These are phyloP conservation scores for Fragaria iinumae DNA, from an alignment of 306 rosid genomes.

Conservation along the genomic window DNA sequence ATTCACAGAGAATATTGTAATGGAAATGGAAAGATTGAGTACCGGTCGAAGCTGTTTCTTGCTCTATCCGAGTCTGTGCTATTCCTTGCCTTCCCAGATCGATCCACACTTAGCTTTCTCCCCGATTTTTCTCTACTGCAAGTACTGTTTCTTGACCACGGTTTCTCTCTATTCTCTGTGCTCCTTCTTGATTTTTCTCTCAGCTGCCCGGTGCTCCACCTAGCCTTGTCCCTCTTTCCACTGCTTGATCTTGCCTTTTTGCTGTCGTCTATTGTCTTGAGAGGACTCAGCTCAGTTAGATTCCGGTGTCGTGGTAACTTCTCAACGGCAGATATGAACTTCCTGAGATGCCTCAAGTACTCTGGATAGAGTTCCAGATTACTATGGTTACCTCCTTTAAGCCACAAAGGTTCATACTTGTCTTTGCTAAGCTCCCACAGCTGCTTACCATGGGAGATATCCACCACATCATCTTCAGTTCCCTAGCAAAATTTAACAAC, in stretches of 20 bases:
- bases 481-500: conserved; percentile 39
- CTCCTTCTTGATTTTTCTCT: conserved; percentile 47
- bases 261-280: conserved; percentile 19
- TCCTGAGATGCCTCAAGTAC: conserved; percentile 59
- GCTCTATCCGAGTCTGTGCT: conserved; percentile 62
- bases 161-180: conserved; percentile 47
- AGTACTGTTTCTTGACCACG: conserved; percentile 35
- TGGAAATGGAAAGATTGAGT: conserved; percentile 10
- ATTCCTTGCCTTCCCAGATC: conserved; percentile 41
- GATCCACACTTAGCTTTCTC: conserved; percentile 44
- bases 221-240: conserved; percentile 36
- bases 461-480: conserved; percentile 72
- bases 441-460: conserved; percentile 64
- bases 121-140: conserved; percentile 51
- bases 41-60: conserved; percentile 71
- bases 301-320: conserved; percentile 33
- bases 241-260: conserved; percentile 44
- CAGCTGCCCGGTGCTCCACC: conserved; percentile 38
- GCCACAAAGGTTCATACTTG: conserved; percentile 72
- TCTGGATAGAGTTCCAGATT: conserved; percentile 62
- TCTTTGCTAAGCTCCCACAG: conserved; percentile 67
- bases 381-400: conserved; percentile 62
- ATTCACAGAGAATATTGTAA: neutral
- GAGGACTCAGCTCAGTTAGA: conserved; percentile 9
- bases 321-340: conserved; percentile 55